phyloP scores from a whole-genome alignment of 1,284 basidiomycete genomes.

The Boletus semigastroideus region DNA sequence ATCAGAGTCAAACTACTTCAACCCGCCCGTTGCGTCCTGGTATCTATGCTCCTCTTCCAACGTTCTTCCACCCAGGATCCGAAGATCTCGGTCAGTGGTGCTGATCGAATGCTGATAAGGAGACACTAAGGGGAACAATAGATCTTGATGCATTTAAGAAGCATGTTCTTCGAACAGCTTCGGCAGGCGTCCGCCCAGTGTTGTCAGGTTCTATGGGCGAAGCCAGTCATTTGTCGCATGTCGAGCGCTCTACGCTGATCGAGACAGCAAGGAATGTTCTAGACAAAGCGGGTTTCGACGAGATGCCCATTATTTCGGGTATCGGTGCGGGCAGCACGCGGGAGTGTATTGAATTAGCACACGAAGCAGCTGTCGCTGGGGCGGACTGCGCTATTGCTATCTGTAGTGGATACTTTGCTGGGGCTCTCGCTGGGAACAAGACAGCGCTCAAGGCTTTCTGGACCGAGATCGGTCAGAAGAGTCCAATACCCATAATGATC shows the following conservation, averaged over 20 bases:
- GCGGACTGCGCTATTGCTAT: slow-evolving; percentile 88
- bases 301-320: slow-evolving; percentile 77
- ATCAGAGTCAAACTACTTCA: slow-evolving; percentile 12
- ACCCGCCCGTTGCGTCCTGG: slow-evolving; percentile 69
- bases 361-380: slow-evolving; percentile 76
- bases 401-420: slow-evolving; percentile 82
- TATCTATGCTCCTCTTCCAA: slow-evolving; percentile 83
- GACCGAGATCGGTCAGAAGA: slow-evolving; percentile 71
- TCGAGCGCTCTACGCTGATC: slow-evolving; percentile 72
- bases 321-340: slow-evolving; percentile 82
- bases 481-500: slow-evolving; percentile 84
- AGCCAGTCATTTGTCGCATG: slow-evolving; percentile 75
- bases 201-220: slow-evolving; percentile 85
- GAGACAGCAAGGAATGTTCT: slow-evolving; percentile 70
- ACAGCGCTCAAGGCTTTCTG: slow-evolving; percentile 79
- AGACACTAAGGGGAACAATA: slow-evolving; percentile 30
- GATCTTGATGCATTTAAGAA: slow-evolving; percentile 71
- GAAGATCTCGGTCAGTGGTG: slow-evolving; percentile 76
- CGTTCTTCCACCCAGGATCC: slow-evolving; percentile 74
- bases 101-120: background rate
- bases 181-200: slow-evolving; percentile 74
- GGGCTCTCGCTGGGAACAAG: slow-evolving; percentile 59
- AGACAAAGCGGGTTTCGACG: slow-evolving; percentile 59
- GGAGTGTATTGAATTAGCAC: slow-evolving; percentile 72
- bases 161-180: slow-evolving; percentile 72